Percentiles rank a stretch among this genome's conserved stretches.
These are phyloP conservation scores for Sinapis alba DNA, from an alignment of 441 rosid species.

Conservation along the genomic window DNA sequence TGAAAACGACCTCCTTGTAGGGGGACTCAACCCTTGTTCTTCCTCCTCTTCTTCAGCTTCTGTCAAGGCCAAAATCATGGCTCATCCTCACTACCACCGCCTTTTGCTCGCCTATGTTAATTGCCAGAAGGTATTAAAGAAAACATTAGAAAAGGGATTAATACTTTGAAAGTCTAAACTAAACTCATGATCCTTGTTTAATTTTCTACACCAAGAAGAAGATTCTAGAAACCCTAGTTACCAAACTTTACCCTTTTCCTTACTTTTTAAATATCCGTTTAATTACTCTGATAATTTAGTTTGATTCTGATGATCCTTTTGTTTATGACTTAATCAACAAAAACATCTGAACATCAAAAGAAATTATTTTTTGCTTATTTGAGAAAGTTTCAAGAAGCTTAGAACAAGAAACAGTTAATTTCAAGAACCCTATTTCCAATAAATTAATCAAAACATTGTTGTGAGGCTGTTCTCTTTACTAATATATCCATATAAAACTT, in stretches of 20 bases:
- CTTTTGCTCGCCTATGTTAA: slow-evolving; percentile 82
- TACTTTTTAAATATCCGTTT: slow-evolving; percentile 9
- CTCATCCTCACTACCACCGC: slow-evolving; percentile 92
- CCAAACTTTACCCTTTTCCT: slow-evolving; percentile 27
- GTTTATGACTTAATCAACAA: not conserved
- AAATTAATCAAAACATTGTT: not conserved
- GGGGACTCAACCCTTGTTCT: slow-evolving; percentile 32
- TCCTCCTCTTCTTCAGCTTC: slow-evolving; percentile 34
- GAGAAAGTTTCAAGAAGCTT: not conserved
- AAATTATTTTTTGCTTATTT: not conserved
- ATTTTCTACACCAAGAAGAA: not conserved
- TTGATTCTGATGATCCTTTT: slow-evolving; percentile 33
- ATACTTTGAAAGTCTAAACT: not conserved
- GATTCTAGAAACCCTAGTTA: slow-evolving; percentile 35
- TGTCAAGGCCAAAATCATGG: slow-evolving; percentile 84
- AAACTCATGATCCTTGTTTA: not conserved
- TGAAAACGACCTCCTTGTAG: slow-evolving; percentile 18
- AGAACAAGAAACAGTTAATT: not conserved
- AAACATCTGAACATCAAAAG: not conserved
- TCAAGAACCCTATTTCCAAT: slow-evolving; percentile 5
- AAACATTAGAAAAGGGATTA: not conserved
- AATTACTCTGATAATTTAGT: slow-evolving; percentile 30
- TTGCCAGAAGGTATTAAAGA: slow-evolving; percentile 75
- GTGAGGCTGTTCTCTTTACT: not conserved
- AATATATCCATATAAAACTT: not conserved